Base-by-base conservation (phyloP, 495 filamentous ascomycete species). In the Aspergillus egyptiacus region DNA sequence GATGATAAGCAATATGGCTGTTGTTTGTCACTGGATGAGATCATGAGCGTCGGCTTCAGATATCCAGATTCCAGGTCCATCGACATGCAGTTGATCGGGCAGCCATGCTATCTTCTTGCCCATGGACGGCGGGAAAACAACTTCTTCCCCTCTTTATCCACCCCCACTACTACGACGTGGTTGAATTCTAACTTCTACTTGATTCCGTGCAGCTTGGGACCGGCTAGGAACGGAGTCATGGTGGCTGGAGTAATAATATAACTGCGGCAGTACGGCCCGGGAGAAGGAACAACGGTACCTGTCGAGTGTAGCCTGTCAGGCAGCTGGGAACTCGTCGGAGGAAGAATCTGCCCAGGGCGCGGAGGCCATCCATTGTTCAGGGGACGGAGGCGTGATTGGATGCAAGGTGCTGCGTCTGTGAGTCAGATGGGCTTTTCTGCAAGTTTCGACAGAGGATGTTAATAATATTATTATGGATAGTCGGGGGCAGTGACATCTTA, bases 351-450 rank as follows among this genome's bases (percentile, higher is more conserved):
- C n/a, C n/a, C 11, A 24, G 20, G 20, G 6, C 13, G 18, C 36
- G 5, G 11, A 3, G 20, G 24, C 15, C 24, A 43, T 34, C 42
- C 20, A 25, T 8, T 18, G 34, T 24, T 33, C 35, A 23, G 20
- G 20, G 20, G 23, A 41, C 30, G 31, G 9, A 30, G 18, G 32
- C 10, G 18, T 47, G 50, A 53, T 53, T 53, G 50, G 50, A 42
- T 45, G 49, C 40, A 38, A 24, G 18, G 7, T 6, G 34, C 42
- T 48, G 36, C 50, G 37, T 19, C 50, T 43, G 43, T 48, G 50
- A 53, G 44, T 48, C 50, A 53, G 43, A 53, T 41, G 50, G 25
- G 23, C n/a, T n/a, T n/a, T 13, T 27, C 25, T 27, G 10, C 25
- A 27, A n/a, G n/a, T n/a, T n/a, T n/a, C n/a, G n/a, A n/a, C n/a